Evolutionary conservation across 495 filamentous ascomycete genomes (phyloP).

Genomic region (Talaromyces wortmannii): DNA sequence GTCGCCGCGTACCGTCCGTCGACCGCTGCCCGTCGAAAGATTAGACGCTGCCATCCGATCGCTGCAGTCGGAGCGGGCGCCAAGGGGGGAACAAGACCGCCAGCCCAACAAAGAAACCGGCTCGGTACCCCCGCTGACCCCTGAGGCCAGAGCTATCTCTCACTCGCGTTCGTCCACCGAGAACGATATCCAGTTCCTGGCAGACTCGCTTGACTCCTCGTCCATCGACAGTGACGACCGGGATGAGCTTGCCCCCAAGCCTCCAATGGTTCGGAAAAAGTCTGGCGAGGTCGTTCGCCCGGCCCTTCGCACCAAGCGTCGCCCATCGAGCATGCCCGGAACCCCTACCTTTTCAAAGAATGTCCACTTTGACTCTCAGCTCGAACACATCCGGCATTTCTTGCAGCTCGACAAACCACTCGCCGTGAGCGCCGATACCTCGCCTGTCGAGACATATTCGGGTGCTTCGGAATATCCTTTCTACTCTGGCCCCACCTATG

Average conservation of each 20-base stretch:
- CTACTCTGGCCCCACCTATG: conserved; percentile 48
- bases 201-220: conserved; percentile 51
- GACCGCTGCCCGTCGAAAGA: conserved; percentile 52
- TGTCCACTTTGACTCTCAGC: conserved; percentile 90
- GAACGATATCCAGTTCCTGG: conserved; percentile 45
- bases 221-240: conserved; percentile 55
- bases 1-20: conserved; percentile 37
- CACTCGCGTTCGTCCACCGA: conserved; percentile 87
- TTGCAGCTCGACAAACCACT: conserved; percentile 86
- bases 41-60: conserved; percentile 76
- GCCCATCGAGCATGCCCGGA: conserved; percentile 94
- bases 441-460: conserved; percentile 80
- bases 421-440: conserved; percentile 92
- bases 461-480: conserved; percentile 86
- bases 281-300: conserved; percentile 95
- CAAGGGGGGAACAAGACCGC: too few relatives aligned
- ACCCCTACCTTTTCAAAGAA: conserved; percentile 92
- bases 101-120: conserved; percentile 7
- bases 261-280: conserved; percentile 93
- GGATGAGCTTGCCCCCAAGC: conserved; percentile 57
- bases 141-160: conserved; percentile 58
- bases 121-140: conserved; percentile 19
- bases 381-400: conserved; percentile 95
- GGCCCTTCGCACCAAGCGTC: conserved; percentile 71
- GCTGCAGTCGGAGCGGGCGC: conserved; percentile 58